These are phyloP conservation scores for Meredithiella fracta DNA, from an alignment of 2,329 filamentous ascomycete genomes.

Conservation along the genomic window DNA sequence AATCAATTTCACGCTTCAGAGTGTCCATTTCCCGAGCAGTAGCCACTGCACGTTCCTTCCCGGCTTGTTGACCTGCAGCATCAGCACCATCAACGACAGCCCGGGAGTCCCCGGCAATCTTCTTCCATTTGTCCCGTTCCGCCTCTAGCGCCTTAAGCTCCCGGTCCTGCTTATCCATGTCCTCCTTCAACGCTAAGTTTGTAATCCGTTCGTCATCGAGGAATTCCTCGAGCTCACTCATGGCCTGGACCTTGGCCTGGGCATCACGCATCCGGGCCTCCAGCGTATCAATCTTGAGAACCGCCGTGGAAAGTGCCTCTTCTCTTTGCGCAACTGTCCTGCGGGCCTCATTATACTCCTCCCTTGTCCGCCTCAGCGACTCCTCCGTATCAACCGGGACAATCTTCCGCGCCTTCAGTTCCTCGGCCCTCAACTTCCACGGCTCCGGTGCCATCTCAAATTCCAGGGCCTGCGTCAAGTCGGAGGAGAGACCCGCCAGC, in stretches of 20 bases:
- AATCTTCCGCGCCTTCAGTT: conserved; percentile 67
- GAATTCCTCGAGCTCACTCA: conserved; percentile 46
- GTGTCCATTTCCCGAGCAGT: conserved; percentile 57
- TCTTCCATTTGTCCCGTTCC: conserved; percentile 55
- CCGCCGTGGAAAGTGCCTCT: conserved; percentile 67
- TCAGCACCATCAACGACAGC: conserved; percentile 35
- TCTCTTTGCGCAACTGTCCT: conserved; percentile 57
- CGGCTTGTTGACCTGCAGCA: conserved; percentile 32
- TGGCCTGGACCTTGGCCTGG: conserved; percentile 55
- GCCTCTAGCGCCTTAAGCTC: conserved; percentile 48
- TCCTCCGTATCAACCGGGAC: conserved; percentile 71
- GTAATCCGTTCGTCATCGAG: conserved; percentile 37
- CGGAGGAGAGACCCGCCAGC: conserved; percentile 51
- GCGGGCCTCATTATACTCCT: conserved; percentile 63
- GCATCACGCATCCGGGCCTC: conserved; percentile 77
- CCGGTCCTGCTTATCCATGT: conserved; percentile 50
- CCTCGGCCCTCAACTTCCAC: conserved; percentile 68
- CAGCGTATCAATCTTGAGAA: conserved; percentile 86
- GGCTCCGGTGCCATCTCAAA: conserved; percentile 63
- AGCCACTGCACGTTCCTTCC: conserved; percentile 50
- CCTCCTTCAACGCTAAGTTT: conserved; percentile 39
- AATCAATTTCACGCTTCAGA: conserved; percentile 51
- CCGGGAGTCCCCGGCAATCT: conserved; percentile 46
- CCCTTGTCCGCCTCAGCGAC: conserved; percentile 63
- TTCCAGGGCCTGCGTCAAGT: conserved; percentile 57